Conservation (phyloP, 345 rosid species). For the Triadica sebifera region DNA sequence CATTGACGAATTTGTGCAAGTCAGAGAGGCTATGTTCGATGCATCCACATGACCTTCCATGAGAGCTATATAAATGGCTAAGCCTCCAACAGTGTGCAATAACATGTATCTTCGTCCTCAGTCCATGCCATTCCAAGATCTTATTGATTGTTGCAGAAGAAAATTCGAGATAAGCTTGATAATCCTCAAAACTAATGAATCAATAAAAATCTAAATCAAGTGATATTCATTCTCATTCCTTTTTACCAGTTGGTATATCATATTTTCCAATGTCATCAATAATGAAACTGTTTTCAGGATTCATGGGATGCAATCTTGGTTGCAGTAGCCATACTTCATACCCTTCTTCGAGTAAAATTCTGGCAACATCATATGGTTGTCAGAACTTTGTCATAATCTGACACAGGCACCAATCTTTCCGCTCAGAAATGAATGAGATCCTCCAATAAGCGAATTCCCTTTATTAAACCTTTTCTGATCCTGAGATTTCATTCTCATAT, state of each 20-base stretch:
- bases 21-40: slow-evolving; percentile 39
- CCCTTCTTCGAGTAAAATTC: slow-evolving; percentile 42
- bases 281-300: slow-evolving; percentile 38
- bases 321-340: slow-evolving; percentile 42
- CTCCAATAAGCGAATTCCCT: slow-evolving; percentile 2
- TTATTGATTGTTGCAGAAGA: slow-evolving; percentile 25
- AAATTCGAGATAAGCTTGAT: background rate
- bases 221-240: background rate
- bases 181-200: background rate
- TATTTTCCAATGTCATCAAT: slow-evolving; percentile 41
- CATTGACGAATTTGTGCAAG: slow-evolving; percentile 49
- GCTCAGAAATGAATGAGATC: slow-evolving; percentile 20
- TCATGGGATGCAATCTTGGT: slow-evolving; percentile 34
- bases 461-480: slow-evolving; percentile 4
- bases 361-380: slow-evolving; percentile 40
- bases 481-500: slow-evolving; percentile 29
- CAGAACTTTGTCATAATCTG: too few species aligned
- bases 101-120: slow-evolving; percentile 35
- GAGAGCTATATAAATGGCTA: slow-evolving; percentile 43
- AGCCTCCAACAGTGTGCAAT: slow-evolving; percentile 48
- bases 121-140: slow-evolving; percentile 34
- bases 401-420: slow-evolving; percentile 47
- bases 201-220: background rate
- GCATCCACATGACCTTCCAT: slow-evolving; percentile 46
- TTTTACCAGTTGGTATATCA: slow-evolving; percentile 44